A percentile compares a stretch with the other conserved stretches of the same genome.
These are phyloP conservation scores for Coemansia sp. DNA, from an alignment of 192 early-diverging fungal species.

Conservation along the genomic window DNA sequence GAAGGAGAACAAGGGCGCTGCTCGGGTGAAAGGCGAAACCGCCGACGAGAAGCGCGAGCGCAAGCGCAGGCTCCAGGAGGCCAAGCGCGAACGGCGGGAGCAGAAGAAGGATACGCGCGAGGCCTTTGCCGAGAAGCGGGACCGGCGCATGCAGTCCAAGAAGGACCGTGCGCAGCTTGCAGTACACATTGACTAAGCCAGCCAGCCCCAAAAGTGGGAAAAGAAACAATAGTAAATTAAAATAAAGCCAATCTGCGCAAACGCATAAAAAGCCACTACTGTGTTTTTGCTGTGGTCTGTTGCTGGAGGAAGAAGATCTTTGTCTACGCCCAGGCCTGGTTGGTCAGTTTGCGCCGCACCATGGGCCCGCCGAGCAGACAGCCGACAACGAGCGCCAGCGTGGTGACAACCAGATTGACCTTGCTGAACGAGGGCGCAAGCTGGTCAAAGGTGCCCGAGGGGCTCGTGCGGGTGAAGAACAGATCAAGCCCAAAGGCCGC, in stretches of 20 bases:
- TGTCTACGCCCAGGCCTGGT: slow-evolving; percentile 57
- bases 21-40: slow-evolving; percentile 80
- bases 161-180: slow-evolving; percentile 50
- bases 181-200: slow-evolving; percentile 22
- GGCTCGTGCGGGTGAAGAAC: slow-evolving; percentile 81
- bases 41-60: slow-evolving; percentile 91
- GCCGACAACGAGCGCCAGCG: slow-evolving; percentile 72
- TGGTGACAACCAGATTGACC: slow-evolving; percentile 75
- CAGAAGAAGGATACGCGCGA: slow-evolving; percentile 47
- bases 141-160: slow-evolving; percentile 52
- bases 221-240: background rate
- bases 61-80: slow-evolving; percentile 84
- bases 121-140: slow-evolving; percentile 40
- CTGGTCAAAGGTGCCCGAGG: slow-evolving; percentile 90
- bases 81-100: slow-evolving; percentile 57
- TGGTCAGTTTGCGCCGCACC: slow-evolving; percentile 63
- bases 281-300: background rate
- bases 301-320: background rate
- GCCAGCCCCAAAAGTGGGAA: background rate
- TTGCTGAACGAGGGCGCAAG: slow-evolving; percentile 93
- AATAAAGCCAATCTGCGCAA: background rate
- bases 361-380: slow-evolving; percentile 74
- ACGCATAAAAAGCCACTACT: too few species aligned
- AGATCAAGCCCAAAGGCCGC: slow-evolving; percentile 87
- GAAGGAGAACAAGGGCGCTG: slow-evolving; percentile 64